Evolutionary conservation across 2,329 filamentous ascomycete species (phyloP), one percentile per base, ranked within the genome.

Genomic region (Penicillium fuscoglaucum): DNA sequence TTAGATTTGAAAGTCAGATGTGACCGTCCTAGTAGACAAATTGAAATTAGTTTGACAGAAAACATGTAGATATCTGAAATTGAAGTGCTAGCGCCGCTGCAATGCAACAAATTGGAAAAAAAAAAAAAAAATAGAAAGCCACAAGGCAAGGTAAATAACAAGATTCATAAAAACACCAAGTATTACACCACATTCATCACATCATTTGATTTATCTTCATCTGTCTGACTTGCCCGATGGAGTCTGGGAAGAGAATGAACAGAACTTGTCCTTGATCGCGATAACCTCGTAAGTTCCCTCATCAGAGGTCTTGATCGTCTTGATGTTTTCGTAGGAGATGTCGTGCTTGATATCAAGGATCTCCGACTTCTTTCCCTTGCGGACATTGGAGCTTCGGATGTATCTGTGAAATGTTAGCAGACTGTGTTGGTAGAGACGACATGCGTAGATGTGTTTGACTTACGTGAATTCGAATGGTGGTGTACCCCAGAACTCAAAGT

Each of bases 231-330:
- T 83, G 52, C 80, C 80, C 55, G 82, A 76, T 40, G 82, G 76
- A 63, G 85, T 83, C 70, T 88, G 84, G 60, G 87, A 93, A 46
- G 90, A 90, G 75, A 96, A 96, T 28, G 91, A 88, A 74, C 95
- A 99, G 78, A 86, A 96, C 70, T 87, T 87, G 76, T 99, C 95
- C 81, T 96, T 96, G 76, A 99, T 96, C 12, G 91, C 89, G 31
- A 98, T 90, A 19, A 99, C 93, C 78, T 99, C 95, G 72, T 99
- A 99, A 65, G 92, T 96, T 50, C 95, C 95, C 81, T 98, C 95
- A 72, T 96, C 90, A 66, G 89, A 92, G 28, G 93, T 92, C 68
- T 87, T 87, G 67, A 98, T 85, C 28, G 86, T 85, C 82, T 96
- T 93, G 69, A 80, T 87, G 73, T 91, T 84, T 69, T 96, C 91